Evolutionary conservation across 106 monocot species (phyloP).

Genomic region (Gastrodia elata): DNA sequence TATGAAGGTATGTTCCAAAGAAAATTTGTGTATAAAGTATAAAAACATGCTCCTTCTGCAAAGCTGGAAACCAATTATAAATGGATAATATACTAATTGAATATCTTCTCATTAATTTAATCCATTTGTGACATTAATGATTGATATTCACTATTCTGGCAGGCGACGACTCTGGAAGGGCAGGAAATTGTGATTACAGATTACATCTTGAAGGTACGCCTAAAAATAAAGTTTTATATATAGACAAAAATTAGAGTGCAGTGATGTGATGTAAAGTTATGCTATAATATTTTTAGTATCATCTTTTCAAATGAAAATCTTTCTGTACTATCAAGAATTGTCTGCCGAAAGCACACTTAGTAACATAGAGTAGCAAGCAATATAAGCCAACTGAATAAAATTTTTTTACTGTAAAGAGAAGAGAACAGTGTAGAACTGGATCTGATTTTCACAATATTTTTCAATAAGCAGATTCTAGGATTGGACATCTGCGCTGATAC

Average conservation of each 20-base stretch:
- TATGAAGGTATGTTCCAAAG: slow-evolving; percentile 53
- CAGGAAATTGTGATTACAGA: slow-evolving; percentile 9
- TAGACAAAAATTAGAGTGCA: too few relatives aligned
- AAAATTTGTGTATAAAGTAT: not conserved
- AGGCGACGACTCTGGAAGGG: slow-evolving; percentile 10
- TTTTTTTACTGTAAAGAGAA: not conserved
- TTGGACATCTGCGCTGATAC: slow-evolving; percentile 70
- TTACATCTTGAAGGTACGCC: slow-evolving; percentile 11
- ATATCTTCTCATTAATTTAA: not conserved
- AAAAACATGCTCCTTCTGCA: too few relatives aligned
- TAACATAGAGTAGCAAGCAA: too few relatives aligned
- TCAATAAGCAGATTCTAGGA: slow-evolving; percentile 39
- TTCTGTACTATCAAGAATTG: not conserved
- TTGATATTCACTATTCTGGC: not conserved
- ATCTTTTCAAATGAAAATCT: not conserved
- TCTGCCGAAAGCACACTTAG: too few relatives aligned
- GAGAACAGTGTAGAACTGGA: not conserved
- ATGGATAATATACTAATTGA: not conserved
- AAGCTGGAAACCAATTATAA: too few relatives aligned
- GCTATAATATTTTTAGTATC: not conserved
- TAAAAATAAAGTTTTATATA: not conserved
- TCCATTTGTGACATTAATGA: not conserved
- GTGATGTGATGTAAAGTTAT: too few relatives aligned
- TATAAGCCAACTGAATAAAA: not conserved
- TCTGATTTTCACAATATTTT: not conserved